Evolutionary conservation across 768 basidiomycete genomes (phyloP), one percentile per base, ranked within the genome.

Genomic region (Leccinum rimulosum): DNA sequence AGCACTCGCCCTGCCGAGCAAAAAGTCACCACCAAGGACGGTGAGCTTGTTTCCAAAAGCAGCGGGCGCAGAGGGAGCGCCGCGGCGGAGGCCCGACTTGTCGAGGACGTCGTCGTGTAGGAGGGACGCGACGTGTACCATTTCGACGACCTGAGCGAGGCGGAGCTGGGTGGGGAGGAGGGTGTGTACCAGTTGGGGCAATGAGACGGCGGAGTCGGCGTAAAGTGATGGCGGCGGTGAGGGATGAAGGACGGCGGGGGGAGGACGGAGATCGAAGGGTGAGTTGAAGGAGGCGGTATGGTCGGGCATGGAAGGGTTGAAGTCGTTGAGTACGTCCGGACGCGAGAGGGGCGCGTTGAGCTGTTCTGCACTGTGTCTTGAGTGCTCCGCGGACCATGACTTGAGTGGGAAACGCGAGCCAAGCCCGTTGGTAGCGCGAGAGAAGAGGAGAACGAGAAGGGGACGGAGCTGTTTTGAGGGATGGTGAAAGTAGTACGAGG

Each of bases 91-190:
- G 8, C 86, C 78, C 1, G 89, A 84, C 61, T 75, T 74, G 77
- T 93, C 89, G 59, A 89, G 83, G 54, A 98, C 93, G 66, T 90
- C 89, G 78, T 98, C 93, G 71, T 98, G 96, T 17, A 99, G 78
- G 10, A 94, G 80, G 3, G 91, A 95, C 27, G 97, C 95, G 61
- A 98, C 89, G 70, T 98, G 94, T 51, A 99, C 91, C 94, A 98
- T 97, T 73, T 99, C 97, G 54, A 93, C 87, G 48, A 99, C 95
- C 68, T 96, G 94, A 4, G 95, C 96, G 35, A 99, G 84, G 31
- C 95, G 88, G 31, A 89, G 76, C 74, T 99, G 97, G 1, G 94
- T 88, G 15, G 96, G 93, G 6, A 99, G 83, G 5, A 74, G 64
- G 0, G 73, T 66, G 19, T 74, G 72, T 3, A 68, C 66, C 8